Conservation (phyloP, 257 asterid species). For the Solanum chilense region DNA sequence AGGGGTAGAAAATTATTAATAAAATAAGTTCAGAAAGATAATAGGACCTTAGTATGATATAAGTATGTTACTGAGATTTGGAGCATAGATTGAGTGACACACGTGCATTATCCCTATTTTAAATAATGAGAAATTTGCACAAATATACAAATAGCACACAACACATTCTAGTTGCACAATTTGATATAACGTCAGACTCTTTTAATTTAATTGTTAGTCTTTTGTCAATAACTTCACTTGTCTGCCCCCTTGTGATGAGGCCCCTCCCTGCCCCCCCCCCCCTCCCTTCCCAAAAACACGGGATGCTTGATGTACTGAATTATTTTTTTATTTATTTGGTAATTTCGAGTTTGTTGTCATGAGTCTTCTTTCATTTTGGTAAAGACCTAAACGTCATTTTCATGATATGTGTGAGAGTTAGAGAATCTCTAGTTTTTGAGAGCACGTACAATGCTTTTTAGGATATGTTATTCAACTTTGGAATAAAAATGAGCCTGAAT, state of each 20-base stretch:
- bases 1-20: too few relatives aligned
- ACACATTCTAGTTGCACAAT: too few relatives aligned
- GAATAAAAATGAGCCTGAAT: neutral
- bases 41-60: too few relatives aligned
- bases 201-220: too few relatives aligned
- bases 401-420: neutral
- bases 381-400: neutral
- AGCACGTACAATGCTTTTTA: neutral
- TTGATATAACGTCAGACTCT: too few relatives aligned
- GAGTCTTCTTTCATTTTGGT: neutral
- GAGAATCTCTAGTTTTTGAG: neutral
- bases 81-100: rapidly evolving
- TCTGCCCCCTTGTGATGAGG: neutral
- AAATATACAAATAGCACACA: too few relatives aligned
- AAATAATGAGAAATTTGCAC: too few relatives aligned
- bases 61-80: rapidly evolving
- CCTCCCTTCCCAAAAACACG: neutral
- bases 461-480: neutral
- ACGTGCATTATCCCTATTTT: too few relatives aligned
- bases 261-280: neutral
- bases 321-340: neutral
- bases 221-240: too few relatives aligned
- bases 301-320: neutral
- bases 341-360: neutral
- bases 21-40: too few relatives aligned